phyloP scores from a whole-genome alignment of 805 yeast genomes.

The Maudiozyma serrabonitensis region DNA sequence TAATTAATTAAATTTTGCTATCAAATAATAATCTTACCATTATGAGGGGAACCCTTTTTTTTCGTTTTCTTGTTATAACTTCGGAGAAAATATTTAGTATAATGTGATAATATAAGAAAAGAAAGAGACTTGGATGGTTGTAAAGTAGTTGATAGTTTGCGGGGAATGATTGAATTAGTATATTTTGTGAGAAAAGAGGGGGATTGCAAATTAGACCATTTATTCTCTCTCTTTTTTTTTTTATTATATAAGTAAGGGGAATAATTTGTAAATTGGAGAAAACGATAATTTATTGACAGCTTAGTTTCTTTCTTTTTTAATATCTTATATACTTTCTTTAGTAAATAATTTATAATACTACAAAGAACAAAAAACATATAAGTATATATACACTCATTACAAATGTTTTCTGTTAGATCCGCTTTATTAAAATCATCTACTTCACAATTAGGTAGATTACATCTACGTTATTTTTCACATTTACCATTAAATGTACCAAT shows the following conservation, averaged over 20 bases:
- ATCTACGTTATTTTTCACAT: constrained; percentile 22
- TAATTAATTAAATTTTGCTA: no score
- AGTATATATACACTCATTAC: neutral
- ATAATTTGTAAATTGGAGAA: no score
- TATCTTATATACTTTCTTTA: neutral
- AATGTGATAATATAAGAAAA: no score
- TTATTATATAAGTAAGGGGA: neutral
- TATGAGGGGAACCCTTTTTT: no score
- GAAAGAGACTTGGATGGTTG: no score
- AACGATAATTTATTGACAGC: no score
- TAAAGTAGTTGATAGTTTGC: no score
- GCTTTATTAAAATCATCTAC: constrained; percentile 1
- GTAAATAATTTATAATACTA: neutral
- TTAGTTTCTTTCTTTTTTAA: neutral
- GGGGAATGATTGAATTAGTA: no score
- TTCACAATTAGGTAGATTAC: constrained; percentile 1
- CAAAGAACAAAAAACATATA: neutral
- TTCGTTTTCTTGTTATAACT: no score
- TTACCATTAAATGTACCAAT: constrained; percentile 39
- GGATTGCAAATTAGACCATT: neutral
- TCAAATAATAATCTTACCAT: no score
- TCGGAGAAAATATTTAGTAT: no score
- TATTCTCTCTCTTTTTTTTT: neutral
- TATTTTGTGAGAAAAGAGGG: neutral
- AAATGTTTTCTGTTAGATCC: constrained; percentile 1